These are phyloP conservation scores for Oryza glaberrima DNA, from an alignment of 176 grass and related monocot genomes.

Conservation along the genomic window DNA sequence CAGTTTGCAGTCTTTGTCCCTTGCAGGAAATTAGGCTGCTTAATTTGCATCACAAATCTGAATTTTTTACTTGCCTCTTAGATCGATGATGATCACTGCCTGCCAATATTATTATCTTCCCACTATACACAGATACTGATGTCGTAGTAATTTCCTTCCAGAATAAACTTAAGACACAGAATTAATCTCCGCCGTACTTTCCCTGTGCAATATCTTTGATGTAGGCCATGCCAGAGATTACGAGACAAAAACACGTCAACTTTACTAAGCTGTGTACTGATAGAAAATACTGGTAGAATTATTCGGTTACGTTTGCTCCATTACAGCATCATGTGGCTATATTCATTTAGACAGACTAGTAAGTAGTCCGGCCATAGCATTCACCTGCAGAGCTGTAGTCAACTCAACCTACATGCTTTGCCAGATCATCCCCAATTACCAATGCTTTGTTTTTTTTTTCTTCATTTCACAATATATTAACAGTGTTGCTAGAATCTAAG, in stretches of 20 bases:
- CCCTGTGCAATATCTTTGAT: background rate
- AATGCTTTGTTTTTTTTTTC: background rate
- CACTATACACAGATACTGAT: background rate
- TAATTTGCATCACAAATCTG: background rate
- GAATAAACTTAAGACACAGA: background rate
- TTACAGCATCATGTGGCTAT: conserved; percentile 16
- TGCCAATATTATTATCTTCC: background rate
- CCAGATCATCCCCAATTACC: background rate
- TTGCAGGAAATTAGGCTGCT: background rate
- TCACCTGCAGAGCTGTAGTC: background rate
- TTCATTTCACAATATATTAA: background rate
- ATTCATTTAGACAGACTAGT: background rate
- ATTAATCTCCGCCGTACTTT: conserved; percentile 19
- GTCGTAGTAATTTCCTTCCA: background rate
- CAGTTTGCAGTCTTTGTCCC: conserved; percentile 20
- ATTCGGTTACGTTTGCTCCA: conserved; percentile 4
- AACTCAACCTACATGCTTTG: background rate
- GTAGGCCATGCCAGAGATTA: conserved; percentile 11
- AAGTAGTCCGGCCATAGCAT: background rate
- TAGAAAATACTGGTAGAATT: background rate
- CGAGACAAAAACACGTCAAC: background rate
- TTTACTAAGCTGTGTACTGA: background rate
- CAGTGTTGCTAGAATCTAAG: background rate
- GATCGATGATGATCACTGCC: background rate
- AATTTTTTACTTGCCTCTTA: background rate